Percentiles rank a stretch among this genome's conserved stretches.
phyloP scores from a whole-genome alignment of 805 yeast species.

The Zygosaccharomyces bailii region DNA sequence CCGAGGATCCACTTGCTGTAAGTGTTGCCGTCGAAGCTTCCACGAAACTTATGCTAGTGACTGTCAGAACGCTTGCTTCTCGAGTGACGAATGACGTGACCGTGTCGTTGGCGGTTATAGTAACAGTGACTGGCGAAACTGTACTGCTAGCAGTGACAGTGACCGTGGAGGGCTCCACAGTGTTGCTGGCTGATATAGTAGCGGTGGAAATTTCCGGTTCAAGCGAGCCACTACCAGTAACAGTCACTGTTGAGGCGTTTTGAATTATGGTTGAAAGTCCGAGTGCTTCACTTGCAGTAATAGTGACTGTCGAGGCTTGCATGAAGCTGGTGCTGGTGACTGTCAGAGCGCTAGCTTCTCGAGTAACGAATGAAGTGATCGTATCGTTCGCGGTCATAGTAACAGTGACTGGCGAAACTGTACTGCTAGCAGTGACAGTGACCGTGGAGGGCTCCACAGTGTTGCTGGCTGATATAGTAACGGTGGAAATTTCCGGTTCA shows the following conservation, averaged over 20 bases:
- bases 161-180: not conserved
- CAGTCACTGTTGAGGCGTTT: not conserved
- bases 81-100: not conserved
- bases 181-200: not conserved
- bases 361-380: not conserved
- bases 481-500: not conserved
- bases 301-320: not conserved
- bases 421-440: not conserved
- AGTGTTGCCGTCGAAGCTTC: not conserved
- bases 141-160: not conserved
- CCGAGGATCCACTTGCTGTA: not conserved
- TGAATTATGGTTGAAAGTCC: not conserved
- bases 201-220: not conserved
- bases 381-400: not conserved
- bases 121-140: not conserved
- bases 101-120: not conserved
- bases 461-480: not conserved
- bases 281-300: not conserved
- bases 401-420: not conserved
- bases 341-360: conserved; percentile 4
- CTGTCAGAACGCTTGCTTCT: conserved; percentile 4
- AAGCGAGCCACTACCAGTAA: not conserved
- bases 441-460: not conserved
- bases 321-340: not conserved
- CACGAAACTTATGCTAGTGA: not conserved